Percentiles rank a stretch among this genome's conserved stretches.
phyloP scores from a whole-genome alignment of 2,329 filamentous ascomycete genomes.

The Cordyceps cicadae region DNA sequence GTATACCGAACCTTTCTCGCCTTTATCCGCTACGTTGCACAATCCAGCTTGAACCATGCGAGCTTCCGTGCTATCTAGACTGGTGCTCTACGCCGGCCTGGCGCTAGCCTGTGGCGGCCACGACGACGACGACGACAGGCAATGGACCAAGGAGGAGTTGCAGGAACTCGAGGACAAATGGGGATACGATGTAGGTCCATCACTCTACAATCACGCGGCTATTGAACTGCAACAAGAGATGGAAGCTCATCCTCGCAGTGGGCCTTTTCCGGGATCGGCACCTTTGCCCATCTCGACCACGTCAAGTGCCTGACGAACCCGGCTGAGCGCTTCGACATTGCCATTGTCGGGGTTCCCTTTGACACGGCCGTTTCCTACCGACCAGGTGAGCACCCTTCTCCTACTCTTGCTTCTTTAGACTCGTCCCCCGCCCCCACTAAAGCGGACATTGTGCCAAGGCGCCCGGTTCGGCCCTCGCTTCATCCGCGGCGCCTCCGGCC shows the following conservation, averaged over 20 bases:
- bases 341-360: slow-evolving; percentile 63
- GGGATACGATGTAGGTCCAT: slow-evolving; percentile 43
- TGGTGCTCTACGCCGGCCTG: slow-evolving; percentile 21
- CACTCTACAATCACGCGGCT: background rate
- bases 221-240: background rate
- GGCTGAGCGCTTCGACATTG: slow-evolving; percentile 58
- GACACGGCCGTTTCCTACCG: slow-evolving; percentile 66
- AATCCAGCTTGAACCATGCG: background rate
- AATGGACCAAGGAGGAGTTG: slow-evolving; percentile 42
- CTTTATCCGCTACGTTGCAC: background rate
- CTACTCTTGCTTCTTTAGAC: background rate
- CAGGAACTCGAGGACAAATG: slow-evolving; percentile 49
- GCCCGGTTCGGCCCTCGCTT: slow-evolving; percentile 81
- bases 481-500: slow-evolving; percentile 64
- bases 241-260: slow-evolving; percentile 19
- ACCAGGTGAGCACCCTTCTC: slow-evolving; percentile 40
- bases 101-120: slow-evolving; percentile 23
- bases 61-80: slow-evolving; percentile 16
- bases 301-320: slow-evolving; percentile 62
- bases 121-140: slow-evolving; percentile 23
- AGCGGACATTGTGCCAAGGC: slow-evolving; percentile 26
- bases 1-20: background rate
- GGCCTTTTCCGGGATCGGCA: slow-evolving; percentile 62
- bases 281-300: slow-evolving; percentile 64
- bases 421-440: background rate